These are phyloP conservation scores for Paramecium sonneborni DNA, from an alignment of 73 alveolate species.

Conservation along the genomic window DNA sequence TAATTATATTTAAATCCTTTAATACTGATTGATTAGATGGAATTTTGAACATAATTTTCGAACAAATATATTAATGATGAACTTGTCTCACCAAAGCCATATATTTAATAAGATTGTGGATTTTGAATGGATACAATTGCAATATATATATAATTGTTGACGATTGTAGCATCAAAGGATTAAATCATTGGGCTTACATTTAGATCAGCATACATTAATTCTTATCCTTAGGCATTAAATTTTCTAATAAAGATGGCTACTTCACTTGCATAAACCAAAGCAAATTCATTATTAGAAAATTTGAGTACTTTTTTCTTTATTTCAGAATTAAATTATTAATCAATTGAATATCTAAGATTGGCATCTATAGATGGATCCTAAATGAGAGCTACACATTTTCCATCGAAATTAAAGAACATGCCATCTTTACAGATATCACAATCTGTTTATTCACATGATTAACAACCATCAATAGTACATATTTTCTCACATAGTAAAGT, in stretches of 20 bases:
- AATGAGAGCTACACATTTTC: background rate
- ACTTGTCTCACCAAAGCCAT: background rate
- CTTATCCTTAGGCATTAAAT: background rate
- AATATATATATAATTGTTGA: background rate
- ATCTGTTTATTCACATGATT: background rate
- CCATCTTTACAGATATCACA: conserved; percentile 12
- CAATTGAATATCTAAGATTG: background rate
- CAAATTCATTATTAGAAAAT: background rate
- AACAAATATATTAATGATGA: background rate
- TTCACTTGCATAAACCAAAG: background rate
- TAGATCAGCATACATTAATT: background rate
- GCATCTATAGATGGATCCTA: background rate
- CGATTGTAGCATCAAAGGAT: background rate
- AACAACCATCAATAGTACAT: background rate
- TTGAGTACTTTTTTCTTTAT: background rate
- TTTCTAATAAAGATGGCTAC: background rate
- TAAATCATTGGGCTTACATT: background rate
- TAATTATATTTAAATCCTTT: background rate
- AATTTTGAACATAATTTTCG: background rate
- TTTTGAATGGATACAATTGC: background rate
- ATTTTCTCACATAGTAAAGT: background rate
- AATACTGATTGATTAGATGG: background rate
- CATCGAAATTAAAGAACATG: background rate
- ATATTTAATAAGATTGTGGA: background rate
- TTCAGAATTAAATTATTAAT: background rate